Base-by-base conservation (phyloP, 2,329 filamentous ascomycete genomes). In the Ramularia endophylla region DNA sequence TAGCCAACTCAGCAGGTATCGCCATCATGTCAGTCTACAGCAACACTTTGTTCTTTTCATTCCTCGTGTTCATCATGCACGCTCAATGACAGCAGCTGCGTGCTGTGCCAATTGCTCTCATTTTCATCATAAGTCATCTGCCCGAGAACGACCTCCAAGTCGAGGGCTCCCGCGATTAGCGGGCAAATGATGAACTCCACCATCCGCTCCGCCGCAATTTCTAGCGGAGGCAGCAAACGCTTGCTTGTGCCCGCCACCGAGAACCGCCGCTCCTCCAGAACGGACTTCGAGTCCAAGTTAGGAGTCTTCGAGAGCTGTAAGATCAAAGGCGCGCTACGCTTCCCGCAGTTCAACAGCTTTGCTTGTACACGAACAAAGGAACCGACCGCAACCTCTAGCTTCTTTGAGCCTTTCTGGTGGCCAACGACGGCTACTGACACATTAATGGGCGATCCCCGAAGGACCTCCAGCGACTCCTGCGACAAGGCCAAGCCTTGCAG, bases 101-200 rank as follows among this genome's bases (percentile, higher is more conserved):
- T 46, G 17, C 27, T 43, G 1, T 39, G 32, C 44, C 44, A 43
- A 12, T 16, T 25, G 11, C 6, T 25, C 22, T 11, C 6, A 25
- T 25, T 11, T 25, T 6, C 11, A 6, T 6, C 6, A n/a, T n/a
- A n/a, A 8, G 37, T 45, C n/a, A 47, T 43, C 31, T 38, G 33
- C 8, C 44, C 50, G 48, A 46, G 46, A 12, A 47, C 15, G 8
- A 37, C 31, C 6, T 50, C 48, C 3, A 57, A 9, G 11, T 50
- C 47, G 32, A 55, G n/a, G 8, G 25, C 38, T 8, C 54, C 54
- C 7, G 39, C 43, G 11, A 53, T 19, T 12, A 55, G 32, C 8
- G 53, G 52, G 41, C 52, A 55, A 3, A 57, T 16, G 2, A 51
- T 44, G 25, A 57, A 55, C 9, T 53, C 51, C 13, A 52, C 46